phyloP scores from a whole-genome alignment of 1,139 yeast genomes.

The Blastobotrys buckinghamii region DNA sequence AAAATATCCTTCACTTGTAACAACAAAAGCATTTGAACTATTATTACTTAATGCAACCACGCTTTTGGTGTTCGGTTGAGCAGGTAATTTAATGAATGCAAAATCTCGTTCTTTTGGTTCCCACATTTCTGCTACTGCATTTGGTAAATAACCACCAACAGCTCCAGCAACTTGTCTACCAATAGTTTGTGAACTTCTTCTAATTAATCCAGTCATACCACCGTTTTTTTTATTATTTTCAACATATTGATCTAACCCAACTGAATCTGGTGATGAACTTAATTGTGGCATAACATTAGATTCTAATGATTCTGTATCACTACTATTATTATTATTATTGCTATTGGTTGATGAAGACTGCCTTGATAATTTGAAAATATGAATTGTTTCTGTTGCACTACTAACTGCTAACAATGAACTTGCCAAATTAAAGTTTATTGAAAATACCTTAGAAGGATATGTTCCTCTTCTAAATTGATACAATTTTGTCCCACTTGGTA shows the following conservation, averaged over 20 bases:
- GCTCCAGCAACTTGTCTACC: conserved; percentile 81
- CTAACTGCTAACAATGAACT: conserved; percentile 75
- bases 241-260: conserved; percentile 15
- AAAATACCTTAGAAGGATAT: conserved; percentile 83
- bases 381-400: conserved; percentile 90
- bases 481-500: conserved; percentile 72
- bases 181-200: conserved; percentile 50
- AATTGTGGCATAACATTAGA: conserved; percentile 8
- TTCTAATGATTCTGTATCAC: neutral
- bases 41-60: conserved; percentile 41
- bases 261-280: conserved; percentile 9
- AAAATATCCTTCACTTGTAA: conserved; percentile 81
- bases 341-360: conserved; percentile 15
- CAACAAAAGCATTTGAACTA: conserved; percentile 58
- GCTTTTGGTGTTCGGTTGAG: conserved; percentile 38
- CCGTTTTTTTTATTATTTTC: conserved; percentile 15
- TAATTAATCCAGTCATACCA: conserved; percentile 24
- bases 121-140: conserved; percentile 74
- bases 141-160: conserved; percentile 82
- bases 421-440: conserved; percentile 72
- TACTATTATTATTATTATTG: neutral
- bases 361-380: conserved; percentile 55
- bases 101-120: conserved; percentile 86
- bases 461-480: conserved; percentile 94
- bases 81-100: conserved; percentile 83